Evolutionary conservation across 805 yeast genomes (phyloP), one percentile per base, ranked within the genome.

Genomic region (Scheffersomyces ergatensis): DNA sequence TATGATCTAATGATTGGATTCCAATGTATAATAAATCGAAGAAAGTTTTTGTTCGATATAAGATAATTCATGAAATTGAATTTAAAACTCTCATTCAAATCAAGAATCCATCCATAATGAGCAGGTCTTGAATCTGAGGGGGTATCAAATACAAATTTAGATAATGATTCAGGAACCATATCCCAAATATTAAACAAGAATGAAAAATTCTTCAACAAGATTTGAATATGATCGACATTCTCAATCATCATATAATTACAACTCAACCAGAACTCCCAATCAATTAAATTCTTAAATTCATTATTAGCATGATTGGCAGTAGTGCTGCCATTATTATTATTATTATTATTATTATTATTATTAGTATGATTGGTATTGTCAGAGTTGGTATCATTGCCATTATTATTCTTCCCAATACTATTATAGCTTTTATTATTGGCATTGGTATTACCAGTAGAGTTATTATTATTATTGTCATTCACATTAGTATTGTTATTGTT

Each of bases 211-310:
- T 85, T 77, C 16, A 84, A 64, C 45, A 85, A 80, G 17, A 76
- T 73, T 47, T 78, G 82, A 48, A 80, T 70, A 56, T 78, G 85
- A 34, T 78, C 80, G 6, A 88, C 78, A 31, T 60, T 55, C 6
- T 66, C 53, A n/a, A 87, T 57, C 82, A 87, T 76, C 42, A 77
- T 66, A 43, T 76, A 62, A 12, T 70, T 59, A 13, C 85, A 82
- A 39, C 72, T 67, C 5, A 83, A 58, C 96, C 96, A 88, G 54
- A 89, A 87, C 37, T 68, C 65, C 93, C 95, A 88, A 62, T 84
- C 77, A 18, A 86, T 60, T 36, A 49, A 47, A 18, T 38, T 27
- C 9, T 42, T 32, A n/a, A 40, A 19, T 5, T 14, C 13, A 5
- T 14, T 5, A 29, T 6, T 15, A 14, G 5, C 5, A 8, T 5